A percentile compares a stretch with the other conserved stretches of the same genome.
These are phyloP conservation scores for Fraxinus platypoda DNA, from an alignment of 305 asterid species.

Conservation along the genomic window DNA sequence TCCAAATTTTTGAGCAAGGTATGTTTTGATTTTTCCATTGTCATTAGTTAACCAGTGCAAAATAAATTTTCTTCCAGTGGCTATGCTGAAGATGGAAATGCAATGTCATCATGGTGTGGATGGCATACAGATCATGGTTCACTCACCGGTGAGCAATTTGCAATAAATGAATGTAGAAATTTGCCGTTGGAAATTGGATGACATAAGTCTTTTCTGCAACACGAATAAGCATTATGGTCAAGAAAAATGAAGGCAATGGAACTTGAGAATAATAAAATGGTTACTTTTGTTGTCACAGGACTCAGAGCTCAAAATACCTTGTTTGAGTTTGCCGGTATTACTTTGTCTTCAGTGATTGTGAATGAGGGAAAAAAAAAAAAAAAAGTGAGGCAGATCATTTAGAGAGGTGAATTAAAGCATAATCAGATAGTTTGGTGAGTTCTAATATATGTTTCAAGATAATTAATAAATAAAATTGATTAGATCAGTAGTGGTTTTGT, in stretches of 20 bases:
- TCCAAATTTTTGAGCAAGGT: background rate
- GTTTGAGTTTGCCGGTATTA: background rate
- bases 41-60: conserved; percentile 14
- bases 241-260: background rate
- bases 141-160: conserved; percentile 62
- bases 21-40: conserved; percentile 1
- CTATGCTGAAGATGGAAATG: conserved; percentile 38
- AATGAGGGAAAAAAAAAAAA: background rate
- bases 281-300: background rate
- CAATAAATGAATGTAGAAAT: conserved; percentile 7
- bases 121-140: conserved; percentile 99
- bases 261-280: background rate
- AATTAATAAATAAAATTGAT: background rate
- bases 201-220: background rate
- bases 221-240: background rate
- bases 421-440: background rate
- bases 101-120: conserved; percentile 91
- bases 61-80: conserved; percentile 35
- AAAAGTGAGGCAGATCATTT: background rate
- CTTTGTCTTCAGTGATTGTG: background rate
- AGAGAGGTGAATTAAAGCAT: background rate
- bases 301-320: background rate
- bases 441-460: background rate
- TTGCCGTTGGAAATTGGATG: background rate
- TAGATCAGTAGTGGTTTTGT: background rate